A percentile compares a stretch with the other conserved stretches of the same genome.
phyloP scores from a whole-genome alignment of 2,329 filamentous ascomycete genomes.

The Achaetomium macrosporum region DNA sequence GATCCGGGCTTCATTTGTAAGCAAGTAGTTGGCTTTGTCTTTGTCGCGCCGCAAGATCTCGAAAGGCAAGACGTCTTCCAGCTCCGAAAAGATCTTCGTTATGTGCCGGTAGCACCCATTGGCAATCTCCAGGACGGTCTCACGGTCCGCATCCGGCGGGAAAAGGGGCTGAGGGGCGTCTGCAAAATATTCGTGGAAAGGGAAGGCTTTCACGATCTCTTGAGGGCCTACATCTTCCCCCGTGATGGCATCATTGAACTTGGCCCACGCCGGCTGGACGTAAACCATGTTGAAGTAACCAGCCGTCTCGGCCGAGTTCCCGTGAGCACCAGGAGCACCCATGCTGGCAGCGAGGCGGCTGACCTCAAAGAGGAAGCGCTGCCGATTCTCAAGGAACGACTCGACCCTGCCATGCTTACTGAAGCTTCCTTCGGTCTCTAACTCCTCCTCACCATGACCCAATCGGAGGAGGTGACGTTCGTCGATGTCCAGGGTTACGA shows the following conservation, averaged over 20 bases:
- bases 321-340: slow-evolving; percentile 85
- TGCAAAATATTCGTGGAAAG: slow-evolving; percentile 82
- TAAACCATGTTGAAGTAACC: slow-evolving; percentile 96
- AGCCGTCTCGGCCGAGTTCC: slow-evolving; percentile 91
- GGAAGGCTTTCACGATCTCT: slow-evolving; percentile 68
- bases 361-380: slow-evolving; percentile 73
- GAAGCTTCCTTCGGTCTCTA: slow-evolving; percentile 79
- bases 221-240: slow-evolving; percentile 50
- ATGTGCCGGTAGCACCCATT: slow-evolving; percentile 86
- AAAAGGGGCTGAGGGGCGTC: slow-evolving; percentile 85
- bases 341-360: slow-evolving; percentile 80
- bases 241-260: slow-evolving; percentile 64
- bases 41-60: slow-evolving; percentile 83
- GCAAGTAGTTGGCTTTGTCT: slow-evolving; percentile 92
- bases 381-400: slow-evolving; percentile 85
- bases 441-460: slow-evolving; percentile 91
- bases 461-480: slow-evolving; percentile 86
- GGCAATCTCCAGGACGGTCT: slow-evolving; percentile 67
- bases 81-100: slow-evolving; percentile 80
- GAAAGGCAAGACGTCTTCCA: slow-evolving; percentile 90
- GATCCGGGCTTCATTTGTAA: slow-evolving; percentile 93
- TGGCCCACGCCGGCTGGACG: slow-evolving; percentile 79
- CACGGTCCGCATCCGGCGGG: slow-evolving; percentile 56
- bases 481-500: slow-evolving; percentile 92
- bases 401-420: slow-evolving; percentile 94